Conservation (phyloP, 148 eudicot species). For the Fagopyrum esculentum region DNA sequence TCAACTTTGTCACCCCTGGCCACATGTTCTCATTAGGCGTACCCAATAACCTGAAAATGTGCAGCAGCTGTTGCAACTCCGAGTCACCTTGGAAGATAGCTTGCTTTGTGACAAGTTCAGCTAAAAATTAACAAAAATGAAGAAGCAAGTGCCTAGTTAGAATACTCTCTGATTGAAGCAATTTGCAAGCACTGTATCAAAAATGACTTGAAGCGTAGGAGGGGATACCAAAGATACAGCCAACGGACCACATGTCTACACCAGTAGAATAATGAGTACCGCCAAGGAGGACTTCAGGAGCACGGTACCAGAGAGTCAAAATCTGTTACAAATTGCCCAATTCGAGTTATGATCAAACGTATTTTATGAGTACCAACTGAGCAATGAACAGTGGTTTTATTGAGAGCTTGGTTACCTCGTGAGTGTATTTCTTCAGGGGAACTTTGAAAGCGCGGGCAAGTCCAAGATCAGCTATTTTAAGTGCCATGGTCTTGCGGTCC, state of each 20-base stretch:
- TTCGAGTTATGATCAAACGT: background rate
- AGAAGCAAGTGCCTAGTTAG: background rate
- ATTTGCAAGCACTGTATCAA: background rate
- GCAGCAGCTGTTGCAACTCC: slow-evolving; percentile 94
- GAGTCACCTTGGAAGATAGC: slow-evolving; percentile 81
- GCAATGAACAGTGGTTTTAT: background rate
- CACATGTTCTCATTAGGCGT: slow-evolving; percentile 89
- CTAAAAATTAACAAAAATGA: slow-evolving; percentile 23
- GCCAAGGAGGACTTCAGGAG: slow-evolving; percentile 94
- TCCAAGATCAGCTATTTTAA: slow-evolving; percentile 93
- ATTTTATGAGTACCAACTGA: background rate
- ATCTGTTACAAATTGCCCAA: slow-evolving; percentile 37
- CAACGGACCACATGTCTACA: slow-evolving; percentile 99
- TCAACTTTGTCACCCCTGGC: slow-evolving; percentile 82
- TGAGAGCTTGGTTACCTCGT: slow-evolving; percentile 50
- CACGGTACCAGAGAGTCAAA: slow-evolving; percentile 91
- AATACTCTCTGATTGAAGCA: background rate
- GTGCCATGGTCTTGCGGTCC: slow-evolving; percentile 68
- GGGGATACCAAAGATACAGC: slow-evolving; percentile 79
- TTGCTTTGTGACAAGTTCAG: slow-evolving; percentile 73
- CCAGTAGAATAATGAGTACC: slow-evolving; percentile 91
- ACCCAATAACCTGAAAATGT: slow-evolving; percentile 91
- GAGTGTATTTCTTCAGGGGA: slow-evolving; percentile 93
- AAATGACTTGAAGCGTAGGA: background rate
- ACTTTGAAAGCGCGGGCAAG: slow-evolving; percentile 79